Conservation (phyloP, 2,329 filamentous ascomycete genomes). For the Diaporthe sp. region DNA sequence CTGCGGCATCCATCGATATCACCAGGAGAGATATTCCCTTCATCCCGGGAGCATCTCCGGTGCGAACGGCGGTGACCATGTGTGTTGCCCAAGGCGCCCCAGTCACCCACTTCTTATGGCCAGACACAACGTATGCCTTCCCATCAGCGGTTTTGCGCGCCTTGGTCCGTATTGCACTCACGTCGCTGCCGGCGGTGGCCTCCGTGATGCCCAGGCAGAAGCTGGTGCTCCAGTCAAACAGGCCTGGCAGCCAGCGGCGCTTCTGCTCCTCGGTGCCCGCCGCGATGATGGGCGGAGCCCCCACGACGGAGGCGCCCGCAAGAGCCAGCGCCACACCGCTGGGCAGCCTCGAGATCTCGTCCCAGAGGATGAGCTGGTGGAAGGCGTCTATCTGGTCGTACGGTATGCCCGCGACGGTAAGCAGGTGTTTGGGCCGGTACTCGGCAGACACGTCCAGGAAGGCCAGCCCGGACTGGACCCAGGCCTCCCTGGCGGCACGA, state of each 20-base stretch:
- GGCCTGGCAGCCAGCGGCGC: constrained; percentile 68
- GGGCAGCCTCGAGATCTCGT: constrained; percentile 69
- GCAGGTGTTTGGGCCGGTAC: constrained; percentile 54
- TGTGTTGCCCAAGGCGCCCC: constrained; percentile 72
- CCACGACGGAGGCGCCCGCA: constrained; percentile 72
- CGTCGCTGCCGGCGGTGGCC: constrained; percentile 73
- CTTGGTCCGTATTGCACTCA: constrained; percentile 74
- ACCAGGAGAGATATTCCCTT: constrained; percentile 70
- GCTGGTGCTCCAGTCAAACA: constrained; percentile 70
- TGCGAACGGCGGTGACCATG: constrained; percentile 73
- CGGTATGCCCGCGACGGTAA: constrained; percentile 60
- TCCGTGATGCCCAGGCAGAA: constrained; percentile 78
- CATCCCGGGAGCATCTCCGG: constrained; percentile 64
- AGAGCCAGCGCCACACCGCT: constrained; percentile 71
- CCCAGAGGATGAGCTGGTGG: constrained; percentile 67
- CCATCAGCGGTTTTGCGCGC: constrained; percentile 62
- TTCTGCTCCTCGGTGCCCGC: constrained; percentile 74
- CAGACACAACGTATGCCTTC: constrained; percentile 72
- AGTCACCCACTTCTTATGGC: constrained; percentile 79
- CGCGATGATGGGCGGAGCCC: constrained; percentile 73
- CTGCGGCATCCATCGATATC: constrained; percentile 64
- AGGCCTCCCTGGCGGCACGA: constrained; percentile 48
- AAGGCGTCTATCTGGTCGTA: constrained; percentile 68
- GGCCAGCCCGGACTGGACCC: constrained; percentile 56
- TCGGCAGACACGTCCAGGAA: constrained; percentile 53